These are phyloP conservation scores for Clarireedia monteithiana DNA, from an alignment of 2,329 filamentous ascomycete species.

Conservation along the genomic window DNA sequence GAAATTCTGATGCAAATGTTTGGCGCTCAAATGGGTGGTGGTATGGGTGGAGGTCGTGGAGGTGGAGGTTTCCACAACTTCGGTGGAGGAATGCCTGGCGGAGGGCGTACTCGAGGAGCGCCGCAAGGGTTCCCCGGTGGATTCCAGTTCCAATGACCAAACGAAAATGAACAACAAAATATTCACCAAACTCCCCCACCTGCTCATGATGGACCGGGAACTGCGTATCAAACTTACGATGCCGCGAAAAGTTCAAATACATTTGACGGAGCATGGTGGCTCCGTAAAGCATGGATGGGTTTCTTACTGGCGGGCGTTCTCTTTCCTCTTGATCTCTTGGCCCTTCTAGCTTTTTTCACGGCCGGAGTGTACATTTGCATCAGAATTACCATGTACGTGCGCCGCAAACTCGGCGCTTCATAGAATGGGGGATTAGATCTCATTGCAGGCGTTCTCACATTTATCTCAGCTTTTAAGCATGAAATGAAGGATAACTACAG, in stretches of 20 bases:
- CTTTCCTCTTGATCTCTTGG: constrained; percentile 27
- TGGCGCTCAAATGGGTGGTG: constrained; percentile 31
- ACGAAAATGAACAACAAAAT: constrained; percentile 7
- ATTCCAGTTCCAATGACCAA: constrained; percentile 51
- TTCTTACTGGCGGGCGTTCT: constrained; percentile 26
- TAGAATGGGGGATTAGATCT: constrained; percentile 25
- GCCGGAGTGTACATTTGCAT: constrained; percentile 24
- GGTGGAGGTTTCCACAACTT: constrained; percentile 39
- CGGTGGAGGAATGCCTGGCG: constrained; percentile 43
- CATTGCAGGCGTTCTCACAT: constrained; percentile 19
- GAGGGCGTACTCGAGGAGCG: constrained; percentile 23
- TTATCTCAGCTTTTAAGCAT: constrained; percentile 2
- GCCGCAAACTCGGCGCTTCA: constrained; percentile 18
- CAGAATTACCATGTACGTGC: constrained; percentile 18
- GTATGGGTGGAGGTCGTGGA: constrained; percentile 39
- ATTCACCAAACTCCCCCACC: constrained; percentile 1
- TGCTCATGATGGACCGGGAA: background rate
- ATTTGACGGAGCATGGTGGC: constrained; percentile 13
- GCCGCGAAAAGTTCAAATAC: constrained; percentile 13
- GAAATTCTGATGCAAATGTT: constrained; percentile 31
- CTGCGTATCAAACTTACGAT: constrained; percentile 2
- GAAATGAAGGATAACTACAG: constrained; percentile 9
- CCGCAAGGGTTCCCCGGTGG: constrained; percentile 40
- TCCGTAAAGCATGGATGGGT: constrained; percentile 25
- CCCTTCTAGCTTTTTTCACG: constrained; percentile 17